Evolutionary conservation across 23 red algal genomes (phyloP), one percentile per base, ranked within the genome.

Genomic region (Cyanidioschyzon merolae): DNA sequence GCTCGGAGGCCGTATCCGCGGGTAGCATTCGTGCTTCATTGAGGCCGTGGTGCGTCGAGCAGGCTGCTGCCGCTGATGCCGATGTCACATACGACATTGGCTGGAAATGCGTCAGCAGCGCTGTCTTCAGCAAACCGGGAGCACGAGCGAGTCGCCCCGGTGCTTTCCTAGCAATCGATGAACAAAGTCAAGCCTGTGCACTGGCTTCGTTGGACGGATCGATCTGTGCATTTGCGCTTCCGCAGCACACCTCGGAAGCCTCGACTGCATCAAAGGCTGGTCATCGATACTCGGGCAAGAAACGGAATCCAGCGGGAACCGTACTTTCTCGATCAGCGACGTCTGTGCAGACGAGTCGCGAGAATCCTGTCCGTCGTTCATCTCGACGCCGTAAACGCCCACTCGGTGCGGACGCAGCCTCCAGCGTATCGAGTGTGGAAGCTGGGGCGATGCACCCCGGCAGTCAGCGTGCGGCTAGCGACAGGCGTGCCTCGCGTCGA

Each of bases 111-210:
- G 16, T 71, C n/a, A 27, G 3, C 30, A 35, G n/a, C 12, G n/a
- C 21, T 17, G 63, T 71, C 7, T 27, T 32, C 29, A 27, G 63
- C 63, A 71, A 71, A 35, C n/a, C 21, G 12, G 63, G 63, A 3
- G 32, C 63, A 7, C 63, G 63, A 71, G n/a, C n/a, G n/a, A 71
- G 29, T 71, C n/a, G 21, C 2, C 63, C 63, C 29, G 63, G 63
- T 12, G 12, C 32, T 3, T 35, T 32, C 63, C 63, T 71, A 3
- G 63, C 63, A 7, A 27, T 71, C n/a, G 63, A 71, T 71, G 63
- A 25, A 35, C 32, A 32, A 7, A 27, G 63, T 71, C 63, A 35
- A 7, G 63, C 63, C 16, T 71, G 63, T 35, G n/a, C 30, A 3
- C 3, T 71, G 12, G 63, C 63, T 25, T 7, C 63, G 12, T 27